A percentile compares a stretch with the other conserved stretches of the same genome.
Conservation (phyloP, 768 basidiomycete species). For the Holtermannia corniformis region DNA sequence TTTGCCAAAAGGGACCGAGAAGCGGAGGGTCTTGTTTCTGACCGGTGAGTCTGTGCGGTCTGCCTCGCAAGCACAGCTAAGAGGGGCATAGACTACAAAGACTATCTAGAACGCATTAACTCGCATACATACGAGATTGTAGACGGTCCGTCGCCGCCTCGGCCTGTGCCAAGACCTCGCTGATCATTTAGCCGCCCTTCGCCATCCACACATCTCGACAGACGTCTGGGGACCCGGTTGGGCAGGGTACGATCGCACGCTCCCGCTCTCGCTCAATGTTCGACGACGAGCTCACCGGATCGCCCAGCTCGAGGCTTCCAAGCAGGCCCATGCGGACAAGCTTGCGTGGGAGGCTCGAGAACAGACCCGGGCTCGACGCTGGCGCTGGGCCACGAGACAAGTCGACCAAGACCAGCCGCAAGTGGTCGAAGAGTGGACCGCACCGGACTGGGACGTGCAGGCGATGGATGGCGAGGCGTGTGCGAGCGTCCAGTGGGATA, state of each 20-base stretch:
- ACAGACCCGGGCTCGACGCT: too few relatives aligned
- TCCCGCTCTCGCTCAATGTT: constrained; percentile 36
- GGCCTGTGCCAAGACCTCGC: background rate
- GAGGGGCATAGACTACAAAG: constrained; percentile 28
- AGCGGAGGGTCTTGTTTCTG: constrained; percentile 35
- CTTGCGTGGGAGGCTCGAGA: background rate
- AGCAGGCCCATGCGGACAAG: constrained; percentile 1
- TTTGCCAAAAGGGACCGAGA: constrained; percentile 3
- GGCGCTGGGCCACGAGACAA: too few relatives aligned
- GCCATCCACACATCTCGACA: constrained; percentile 30
- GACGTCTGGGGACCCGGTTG: constrained; percentile 43
- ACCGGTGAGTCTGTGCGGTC: constrained; percentile 26
- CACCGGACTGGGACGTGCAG: constrained; percentile 3
- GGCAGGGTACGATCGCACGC: constrained; percentile 30
- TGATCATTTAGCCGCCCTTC: constrained; percentile 27
- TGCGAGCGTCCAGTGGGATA: constrained; percentile 13
- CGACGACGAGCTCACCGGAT: constrained; percentile 18
- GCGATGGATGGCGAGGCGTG: constrained; percentile 13
- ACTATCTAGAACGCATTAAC: constrained; percentile 42
- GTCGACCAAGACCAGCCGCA: too few relatives aligned
- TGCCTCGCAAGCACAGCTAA: background rate
- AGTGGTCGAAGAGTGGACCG: constrained; percentile 10
- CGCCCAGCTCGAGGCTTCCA: constrained; percentile 15
- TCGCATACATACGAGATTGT: constrained; percentile 42
- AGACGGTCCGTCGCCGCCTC: constrained; percentile 14